A percentile compares a stretch with the other conserved stretches of the same genome.
These are phyloP conservation scores for Candida vaughaniae DNA, from an alignment of 805 yeast species.

Conservation along the genomic window DNA sequence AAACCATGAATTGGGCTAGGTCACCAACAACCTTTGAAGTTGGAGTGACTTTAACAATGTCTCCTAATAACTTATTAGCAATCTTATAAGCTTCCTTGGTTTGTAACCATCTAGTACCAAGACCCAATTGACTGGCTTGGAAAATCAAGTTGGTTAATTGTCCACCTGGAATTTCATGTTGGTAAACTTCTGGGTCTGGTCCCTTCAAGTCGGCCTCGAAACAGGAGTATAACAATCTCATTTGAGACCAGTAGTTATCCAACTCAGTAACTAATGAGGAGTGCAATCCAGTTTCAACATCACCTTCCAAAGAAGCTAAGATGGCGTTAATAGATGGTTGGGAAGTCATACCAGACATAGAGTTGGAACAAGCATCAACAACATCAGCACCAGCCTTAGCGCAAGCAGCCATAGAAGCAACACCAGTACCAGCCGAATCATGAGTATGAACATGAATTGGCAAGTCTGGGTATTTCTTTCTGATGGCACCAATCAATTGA, in stretches of 20 bases:
- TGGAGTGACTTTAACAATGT: constrained; percentile 97
- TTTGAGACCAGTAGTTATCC: constrained; percentile 98
- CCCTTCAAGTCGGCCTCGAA: constrained; percentile 99
- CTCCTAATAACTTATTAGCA: constrained; percentile 91
- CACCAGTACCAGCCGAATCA: constrained; percentile 99
- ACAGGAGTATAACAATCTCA: constrained; percentile 93
- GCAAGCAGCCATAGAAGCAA: constrained; percentile 92
- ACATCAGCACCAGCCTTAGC: constrained; percentile 97
- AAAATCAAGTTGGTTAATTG: constrained; percentile 95
- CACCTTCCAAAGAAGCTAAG: constrained; percentile 88
- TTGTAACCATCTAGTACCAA: constrained; percentile 95
- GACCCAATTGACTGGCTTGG: constrained; percentile 99
- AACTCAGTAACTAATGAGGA: constrained; percentile 71
- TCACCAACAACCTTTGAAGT: constrained; percentile 99
- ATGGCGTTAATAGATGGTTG: constrained; percentile 96
- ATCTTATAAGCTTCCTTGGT: constrained; percentile 92
- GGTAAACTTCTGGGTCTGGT: constrained; percentile 98
- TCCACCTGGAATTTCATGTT: constrained; percentile 99
- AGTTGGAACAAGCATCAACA: constrained; percentile 95
- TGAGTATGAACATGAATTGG: constrained; percentile 99
- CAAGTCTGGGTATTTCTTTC: constrained; percentile 85
- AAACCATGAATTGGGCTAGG: constrained; percentile 99
- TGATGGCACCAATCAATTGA: constrained; percentile 71
- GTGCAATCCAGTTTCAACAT: constrained; percentile 70
- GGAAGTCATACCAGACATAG: constrained; percentile 97